Evolutionary conservation across 768 basidiomycete genomes (phyloP).

Genomic region (Russula griseocarnosa): DNA sequence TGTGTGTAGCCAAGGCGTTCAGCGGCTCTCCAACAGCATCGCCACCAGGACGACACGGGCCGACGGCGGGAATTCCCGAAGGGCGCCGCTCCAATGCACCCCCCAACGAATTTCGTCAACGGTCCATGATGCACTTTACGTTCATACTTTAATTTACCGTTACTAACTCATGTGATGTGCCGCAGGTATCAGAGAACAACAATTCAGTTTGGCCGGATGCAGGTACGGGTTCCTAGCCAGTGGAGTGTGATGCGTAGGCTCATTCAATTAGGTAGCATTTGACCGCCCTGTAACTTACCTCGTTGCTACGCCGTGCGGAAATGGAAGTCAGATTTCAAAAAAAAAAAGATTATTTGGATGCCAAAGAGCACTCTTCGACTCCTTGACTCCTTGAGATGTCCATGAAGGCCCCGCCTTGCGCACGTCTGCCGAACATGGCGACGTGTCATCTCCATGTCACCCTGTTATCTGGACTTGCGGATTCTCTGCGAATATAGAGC

Average conservation of each 20-base stretch:
- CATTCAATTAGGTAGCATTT: no score
- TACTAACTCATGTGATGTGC: neutral
- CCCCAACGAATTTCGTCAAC: neutral
- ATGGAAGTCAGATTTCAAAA: no score
- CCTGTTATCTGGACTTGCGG: neutral
- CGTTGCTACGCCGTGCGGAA: no score
- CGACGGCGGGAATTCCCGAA: neutral
- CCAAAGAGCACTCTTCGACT: neutral
- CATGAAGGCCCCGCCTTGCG: constrained; percentile 4
- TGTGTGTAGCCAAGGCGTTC: no score
- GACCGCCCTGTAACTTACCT: no score
- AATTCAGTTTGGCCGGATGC: no score
- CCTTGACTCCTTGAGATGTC: neutral
- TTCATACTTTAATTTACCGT: neutral
- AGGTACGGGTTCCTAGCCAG: no score
- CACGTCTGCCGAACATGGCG: constrained; percentile 12
- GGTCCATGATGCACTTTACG: neutral
- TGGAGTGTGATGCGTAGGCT: no score
- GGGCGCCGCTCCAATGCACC: neutral
- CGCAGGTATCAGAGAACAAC: neutral
- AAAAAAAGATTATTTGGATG: no score
- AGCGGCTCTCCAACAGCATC: neutral
- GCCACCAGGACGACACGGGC: no score
- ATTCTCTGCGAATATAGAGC: neutral
- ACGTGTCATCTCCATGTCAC: neutral